Conservation (phyloP, 768 basidiomycete species). For the Psilocybe subaeruginosa region DNA sequence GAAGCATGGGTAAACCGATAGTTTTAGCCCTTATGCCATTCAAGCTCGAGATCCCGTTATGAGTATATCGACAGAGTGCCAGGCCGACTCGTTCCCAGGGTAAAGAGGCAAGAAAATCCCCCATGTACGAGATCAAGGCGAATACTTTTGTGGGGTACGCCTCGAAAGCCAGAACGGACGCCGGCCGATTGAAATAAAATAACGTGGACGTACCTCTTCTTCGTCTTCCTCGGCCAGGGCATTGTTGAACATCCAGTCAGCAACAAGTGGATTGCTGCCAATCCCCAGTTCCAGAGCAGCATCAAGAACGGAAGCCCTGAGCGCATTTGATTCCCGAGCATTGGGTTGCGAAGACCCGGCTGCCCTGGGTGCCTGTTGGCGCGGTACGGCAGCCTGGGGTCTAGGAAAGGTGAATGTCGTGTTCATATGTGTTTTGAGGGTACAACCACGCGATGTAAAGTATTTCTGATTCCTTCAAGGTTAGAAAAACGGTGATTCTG, state of each 20-base stretch:
- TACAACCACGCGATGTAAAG: neutral
- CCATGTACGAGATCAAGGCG: neutral
- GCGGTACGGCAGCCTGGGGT: slow-evolving; percentile 10
- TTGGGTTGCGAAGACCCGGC: slow-evolving; percentile 7
- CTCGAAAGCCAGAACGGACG: too few species aligned
- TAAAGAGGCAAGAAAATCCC: neutral
- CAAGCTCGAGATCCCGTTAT: neutral
- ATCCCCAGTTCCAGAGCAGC: slow-evolving; percentile 72
- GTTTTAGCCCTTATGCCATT: neutral
- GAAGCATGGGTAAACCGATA: neutral
- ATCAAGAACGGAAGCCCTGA: slow-evolving; percentile 77
- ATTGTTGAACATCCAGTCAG: slow-evolving; percentile 76
- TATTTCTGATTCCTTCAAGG: neutral
- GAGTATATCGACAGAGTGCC: neutral
- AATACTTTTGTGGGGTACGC: neutral
- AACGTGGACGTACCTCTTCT: slow-evolving; percentile 32
- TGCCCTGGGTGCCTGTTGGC: neutral
- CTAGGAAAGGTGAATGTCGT: slow-evolving; percentile 9
- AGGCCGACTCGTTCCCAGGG: neutral
- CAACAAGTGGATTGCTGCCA: slow-evolving; percentile 57
- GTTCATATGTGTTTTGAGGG: neutral
- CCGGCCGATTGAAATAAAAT: neutral
- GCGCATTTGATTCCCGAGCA: slow-evolving; percentile 55
- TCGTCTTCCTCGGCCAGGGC: slow-evolving; percentile 61
- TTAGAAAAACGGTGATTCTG: neutral